A percentile compares a stretch with the other conserved stretches of the same genome.
phyloP scores from a whole-genome alignment of 305 asterid genomes.

The Fraxinus floribunda region DNA sequence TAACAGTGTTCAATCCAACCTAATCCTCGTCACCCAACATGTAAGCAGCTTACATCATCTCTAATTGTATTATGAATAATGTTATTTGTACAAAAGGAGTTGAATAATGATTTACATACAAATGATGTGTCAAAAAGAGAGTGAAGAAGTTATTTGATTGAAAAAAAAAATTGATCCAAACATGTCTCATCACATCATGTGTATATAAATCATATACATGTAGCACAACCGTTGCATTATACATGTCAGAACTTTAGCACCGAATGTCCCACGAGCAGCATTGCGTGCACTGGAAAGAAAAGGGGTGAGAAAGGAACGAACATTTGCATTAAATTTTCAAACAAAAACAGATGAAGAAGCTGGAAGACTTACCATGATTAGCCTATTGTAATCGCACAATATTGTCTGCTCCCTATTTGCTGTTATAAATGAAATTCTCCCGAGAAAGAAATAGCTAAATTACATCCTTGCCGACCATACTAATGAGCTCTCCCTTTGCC shows the following conservation, averaged over 20 bases:
- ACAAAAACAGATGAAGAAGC: neutral
- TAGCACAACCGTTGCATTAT: neutral
- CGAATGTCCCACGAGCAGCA: neutral
- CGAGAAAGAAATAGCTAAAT: conserved; percentile 18
- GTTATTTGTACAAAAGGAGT: neutral
- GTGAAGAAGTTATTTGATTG: neutral
- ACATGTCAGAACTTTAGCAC: neutral
- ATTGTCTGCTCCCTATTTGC: neutral
- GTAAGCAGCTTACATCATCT: neutral
- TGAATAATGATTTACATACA: neutral
- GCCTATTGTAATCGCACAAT: neutral
- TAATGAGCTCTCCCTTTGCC: conserved; percentile 73
- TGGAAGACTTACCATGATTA: neutral
- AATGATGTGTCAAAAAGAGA: neutral
- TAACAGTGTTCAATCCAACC: neutral
- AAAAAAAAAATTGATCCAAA: neutral
- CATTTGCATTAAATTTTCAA: neutral
- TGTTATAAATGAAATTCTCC: neutral
- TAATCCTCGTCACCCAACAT: neutral
- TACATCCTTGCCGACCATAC: conserved; percentile 48
- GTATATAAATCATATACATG: neutral
- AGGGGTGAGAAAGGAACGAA: neutral
- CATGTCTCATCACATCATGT: neutral
- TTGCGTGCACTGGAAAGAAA: neutral
- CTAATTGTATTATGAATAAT: neutral